These are phyloP conservation scores for Tricholomella constricta DNA, from an alignment of 768 basidiomycete species.

Conservation along the genomic window DNA sequence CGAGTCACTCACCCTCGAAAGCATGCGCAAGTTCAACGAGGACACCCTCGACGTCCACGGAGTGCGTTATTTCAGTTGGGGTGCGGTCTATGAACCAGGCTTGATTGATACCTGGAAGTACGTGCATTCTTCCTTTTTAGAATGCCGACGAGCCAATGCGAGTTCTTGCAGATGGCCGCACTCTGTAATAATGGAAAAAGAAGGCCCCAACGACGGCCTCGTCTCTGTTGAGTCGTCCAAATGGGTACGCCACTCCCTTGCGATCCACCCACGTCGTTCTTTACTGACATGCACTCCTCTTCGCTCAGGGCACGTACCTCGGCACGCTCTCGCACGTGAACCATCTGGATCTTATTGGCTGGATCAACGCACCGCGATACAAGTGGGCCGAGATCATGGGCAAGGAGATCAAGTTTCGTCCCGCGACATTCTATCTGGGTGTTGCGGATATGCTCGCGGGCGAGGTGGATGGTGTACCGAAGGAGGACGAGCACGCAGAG, in stretches of 20 bases:
- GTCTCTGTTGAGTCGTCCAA: slow-evolving; percentile 85
- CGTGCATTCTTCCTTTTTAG: slow-evolving; percentile 13
- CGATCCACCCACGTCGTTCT: not conserved
- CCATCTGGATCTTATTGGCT: slow-evolving; percentile 91
- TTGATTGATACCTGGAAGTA: slow-evolving; percentile 88
- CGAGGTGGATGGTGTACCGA: slow-evolving; percentile 64
- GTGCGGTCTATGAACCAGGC: slow-evolving; percentile 86
- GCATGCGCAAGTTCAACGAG: slow-evolving; percentile 89
- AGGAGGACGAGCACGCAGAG: slow-evolving; percentile 9
- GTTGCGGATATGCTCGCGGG: slow-evolving; percentile 77
- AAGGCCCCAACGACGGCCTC: slow-evolving; percentile 94
- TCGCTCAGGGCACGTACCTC: slow-evolving; percentile 78
- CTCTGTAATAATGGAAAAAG: slow-evolving; percentile 78
- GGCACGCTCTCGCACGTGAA: slow-evolving; percentile 92
- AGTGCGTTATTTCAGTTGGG: slow-evolving; percentile 94
- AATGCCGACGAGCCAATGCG: not conserved
- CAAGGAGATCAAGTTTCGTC: slow-evolving; percentile 87
- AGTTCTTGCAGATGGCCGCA: slow-evolving; percentile 60
- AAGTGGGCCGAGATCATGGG: slow-evolving; percentile 90
- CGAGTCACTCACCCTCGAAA: slow-evolving; percentile 78
- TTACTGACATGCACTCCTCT: not conserved
- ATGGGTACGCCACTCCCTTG: slow-evolving; percentile 59
- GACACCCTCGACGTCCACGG: slow-evolving; percentile 76
- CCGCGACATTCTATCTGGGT: slow-evolving; percentile 88
- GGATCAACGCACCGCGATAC: slow-evolving; percentile 88